These are phyloP conservation scores for Aspergillus nanangensis DNA, from an alignment of 495 filamentous ascomycete genomes.

Conservation along the genomic window DNA sequence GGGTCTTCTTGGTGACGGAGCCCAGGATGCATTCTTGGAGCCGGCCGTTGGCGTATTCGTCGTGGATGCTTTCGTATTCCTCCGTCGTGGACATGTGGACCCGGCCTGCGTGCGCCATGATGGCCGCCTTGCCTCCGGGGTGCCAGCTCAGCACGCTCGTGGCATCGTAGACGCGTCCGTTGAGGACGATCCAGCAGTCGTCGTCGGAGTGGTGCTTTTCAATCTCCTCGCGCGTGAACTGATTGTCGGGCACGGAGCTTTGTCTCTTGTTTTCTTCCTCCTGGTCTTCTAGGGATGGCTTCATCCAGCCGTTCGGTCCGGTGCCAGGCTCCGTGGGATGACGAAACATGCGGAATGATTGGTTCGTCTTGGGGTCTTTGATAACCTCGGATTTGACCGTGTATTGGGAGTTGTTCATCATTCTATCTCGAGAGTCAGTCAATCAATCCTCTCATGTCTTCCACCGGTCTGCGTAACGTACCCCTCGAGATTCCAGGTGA, in stretches of 20 bases:
- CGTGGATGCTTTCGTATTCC: slow-evolving; percentile 30
- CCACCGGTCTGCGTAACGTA: slow-evolving; percentile 1
- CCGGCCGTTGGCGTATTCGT: slow-evolving; percentile 26
- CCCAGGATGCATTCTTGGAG: slow-evolving; percentile 33
- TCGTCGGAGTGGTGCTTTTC: slow-evolving; percentile 57
- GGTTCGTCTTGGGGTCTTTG: slow-evolving; percentile 8
- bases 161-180: slow-evolving; percentile 83
- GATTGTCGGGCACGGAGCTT: slow-evolving; percentile 19
- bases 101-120: slow-evolving; percentile 26
- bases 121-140: slow-evolving; percentile 27
- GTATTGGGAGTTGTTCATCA: slow-evolving; percentile 39
- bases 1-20: slow-evolving; percentile 29
- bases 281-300: slow-evolving; percentile 15
- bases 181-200: slow-evolving; percentile 79
- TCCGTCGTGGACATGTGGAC: slow-evolving; percentile 26
- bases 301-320: slow-evolving; percentile 18
- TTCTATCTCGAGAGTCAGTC: too few species aligned
- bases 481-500: slow-evolving; percentile 23
- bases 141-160: slow-evolving; percentile 35
- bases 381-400: slow-evolving; percentile 19
- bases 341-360: slow-evolving; percentile 13
- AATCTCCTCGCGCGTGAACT: slow-evolving; percentile 51
- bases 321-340: slow-evolving; percentile 13
- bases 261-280: slow-evolving; percentile 19
- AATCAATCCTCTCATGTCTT: too few species aligned